phyloP scores from a whole-genome alignment of 2,329 filamentous ascomycete genomes.

The Fusarium camptoceras region DNA sequence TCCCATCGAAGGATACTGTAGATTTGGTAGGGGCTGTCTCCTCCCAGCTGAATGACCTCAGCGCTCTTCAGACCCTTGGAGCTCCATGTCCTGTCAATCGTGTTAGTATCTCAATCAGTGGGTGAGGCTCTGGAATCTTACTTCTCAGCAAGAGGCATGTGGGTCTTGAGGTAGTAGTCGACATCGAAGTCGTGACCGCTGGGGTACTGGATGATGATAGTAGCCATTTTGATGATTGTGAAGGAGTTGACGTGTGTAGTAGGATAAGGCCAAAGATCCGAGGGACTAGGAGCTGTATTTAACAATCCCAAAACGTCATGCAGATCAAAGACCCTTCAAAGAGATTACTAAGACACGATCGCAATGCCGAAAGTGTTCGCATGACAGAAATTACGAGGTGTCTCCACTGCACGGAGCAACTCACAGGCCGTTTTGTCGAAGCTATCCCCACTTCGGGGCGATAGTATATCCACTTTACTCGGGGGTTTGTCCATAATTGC shows the following conservation, averaged over 20 bases:
- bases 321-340: background rate
- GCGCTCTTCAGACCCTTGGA: slow-evolving; percentile 1
- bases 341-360: background rate
- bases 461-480: background rate
- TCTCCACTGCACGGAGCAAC: background rate
- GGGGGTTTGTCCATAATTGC: background rate
- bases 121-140: accelerated
- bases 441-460: background rate
- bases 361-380: background rate
- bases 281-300: background rate
- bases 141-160: slow-evolving; percentile 15
- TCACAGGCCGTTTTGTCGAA: background rate
- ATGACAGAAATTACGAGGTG: background rate
- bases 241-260: no score
- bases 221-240: background rate
- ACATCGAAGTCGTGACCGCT: slow-evolving; percentile 22
- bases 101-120: background rate
- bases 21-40: slow-evolving; percentile 14
- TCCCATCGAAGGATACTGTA: slow-evolving; percentile 13
- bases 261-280: no score
- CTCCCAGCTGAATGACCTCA: slow-evolving; percentile 9
- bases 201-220: slow-evolving; percentile 19
- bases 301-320: background rate
- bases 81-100: background rate
- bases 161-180: slow-evolving; percentile 20